Evolutionary conservation across 2,329 filamentous ascomycete genomes (phyloP), one percentile per base, ranked within the genome.

Genomic region (Didymella keratinophila): DNA sequence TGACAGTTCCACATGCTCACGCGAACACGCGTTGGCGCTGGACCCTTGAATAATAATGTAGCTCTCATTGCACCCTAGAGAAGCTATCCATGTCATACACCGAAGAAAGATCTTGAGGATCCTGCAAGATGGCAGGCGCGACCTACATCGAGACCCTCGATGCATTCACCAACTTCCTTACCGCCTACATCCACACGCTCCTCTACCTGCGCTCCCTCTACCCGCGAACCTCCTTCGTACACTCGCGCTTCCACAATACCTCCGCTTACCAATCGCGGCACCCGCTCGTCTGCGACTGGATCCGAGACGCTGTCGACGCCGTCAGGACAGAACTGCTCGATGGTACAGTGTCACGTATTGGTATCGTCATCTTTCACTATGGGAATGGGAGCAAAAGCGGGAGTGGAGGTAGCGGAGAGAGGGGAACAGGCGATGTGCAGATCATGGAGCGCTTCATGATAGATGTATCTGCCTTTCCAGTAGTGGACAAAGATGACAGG

Each of bases 261-360:
- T 85, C 92, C 28, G 89, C 96, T 44, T 89, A 90, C 69, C 93
- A 97, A 75, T 94, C 87, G 60, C 89, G 93, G 57, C 93, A 97
- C 76, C 92, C 93, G 0, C 86, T 86, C 67, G 90, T 97, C 64
- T 96, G 92, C 82, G 81, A 87, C 69, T 97, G 93, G 90, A 87
- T 97, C 77, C 86, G 84, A 72, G 90, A 95, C 74, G 92, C 93
- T 65, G 86, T 95, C 41, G 81, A 87, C 62, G 89, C 92, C 34
- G 85, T 93, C 21, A 83, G 86, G 59, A 82, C 81, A 3, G 89
- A 96, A 78, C 82, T 97, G 34, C 83, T 90, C 46, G 50, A 63
- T 2, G 82, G 83, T 64, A 80, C 78, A 54, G 83, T 87, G 34
- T 80, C 83, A 28, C 79, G 80, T 52, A 81, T 87, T 62, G 83